phyloP scores from a whole-genome alignment of 1,284 basidiomycete species.

The Stereum hirsutum region DNA sequence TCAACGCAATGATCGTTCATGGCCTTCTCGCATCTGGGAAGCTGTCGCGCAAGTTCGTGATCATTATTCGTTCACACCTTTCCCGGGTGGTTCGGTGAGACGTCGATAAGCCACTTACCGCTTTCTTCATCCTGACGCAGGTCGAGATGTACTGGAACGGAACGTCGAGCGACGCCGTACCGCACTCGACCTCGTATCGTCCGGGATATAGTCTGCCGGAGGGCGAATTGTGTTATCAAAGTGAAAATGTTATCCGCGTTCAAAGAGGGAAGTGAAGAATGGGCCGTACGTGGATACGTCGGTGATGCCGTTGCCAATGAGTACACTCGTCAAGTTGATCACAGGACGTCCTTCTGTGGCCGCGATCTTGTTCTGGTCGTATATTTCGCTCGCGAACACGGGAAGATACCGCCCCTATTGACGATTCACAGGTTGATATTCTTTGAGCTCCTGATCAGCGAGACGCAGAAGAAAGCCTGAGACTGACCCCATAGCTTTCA shows the following conservation, averaged over 20 bases:
- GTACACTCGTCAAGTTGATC: slow-evolving; percentile 59
- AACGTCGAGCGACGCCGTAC: slow-evolving; percentile 39
- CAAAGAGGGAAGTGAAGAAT: background rate
- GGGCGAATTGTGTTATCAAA: background rate
- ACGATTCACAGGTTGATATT: slow-evolving; percentile 19
- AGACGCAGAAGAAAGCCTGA: slow-evolving; percentile 18
- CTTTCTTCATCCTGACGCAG: slow-evolving; percentile 53
- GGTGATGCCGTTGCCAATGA: slow-evolving; percentile 58
- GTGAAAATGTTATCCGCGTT: background rate
- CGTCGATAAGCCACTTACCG: slow-evolving; percentile 26
- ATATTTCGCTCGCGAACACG: slow-evolving; percentile 72
- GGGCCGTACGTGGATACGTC: slow-evolving; percentile 48
- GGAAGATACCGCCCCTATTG: slow-evolving; percentile 69
- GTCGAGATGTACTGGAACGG: slow-evolving; percentile 48
- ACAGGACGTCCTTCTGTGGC: slow-evolving; percentile 42
- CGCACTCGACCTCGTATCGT: slow-evolving; percentile 58
- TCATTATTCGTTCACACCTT: background rate
- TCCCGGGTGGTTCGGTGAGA: too few species aligned
- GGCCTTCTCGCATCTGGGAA: slow-evolving; percentile 43
- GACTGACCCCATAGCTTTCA: slow-evolving; percentile 54
- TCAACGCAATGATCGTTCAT: slow-evolving; percentile 42
- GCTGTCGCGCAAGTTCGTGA: slow-evolving; percentile 19
- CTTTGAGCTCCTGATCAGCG: slow-evolving; percentile 19
- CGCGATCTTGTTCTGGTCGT: slow-evolving; percentile 61
- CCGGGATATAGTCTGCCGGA: slow-evolving; percentile 44